Conservation (phyloP, 805 yeast species). For the Sugiyamaella lignohabitans region DNA sequence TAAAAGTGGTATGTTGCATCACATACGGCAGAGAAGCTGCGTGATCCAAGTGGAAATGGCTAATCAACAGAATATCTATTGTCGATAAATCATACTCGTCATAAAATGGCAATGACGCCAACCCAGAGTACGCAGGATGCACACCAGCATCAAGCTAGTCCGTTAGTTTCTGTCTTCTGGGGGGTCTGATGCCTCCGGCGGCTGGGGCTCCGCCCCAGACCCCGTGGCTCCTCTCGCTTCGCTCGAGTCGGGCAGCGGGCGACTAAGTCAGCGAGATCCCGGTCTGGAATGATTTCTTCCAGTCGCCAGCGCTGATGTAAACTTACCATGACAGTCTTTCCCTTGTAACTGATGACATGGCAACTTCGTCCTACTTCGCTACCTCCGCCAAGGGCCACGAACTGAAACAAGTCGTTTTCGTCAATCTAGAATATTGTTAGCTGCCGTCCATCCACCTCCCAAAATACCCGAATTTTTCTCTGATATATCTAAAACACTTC, state of each 20-base stretch:
- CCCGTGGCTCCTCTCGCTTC: neutral
- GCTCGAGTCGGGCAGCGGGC: no score
- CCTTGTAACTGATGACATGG: slow-evolving; percentile 85
- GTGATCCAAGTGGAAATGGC: slow-evolving; percentile 96
- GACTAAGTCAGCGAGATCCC: no score
- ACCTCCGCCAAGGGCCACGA: slow-evolving; percentile 95
- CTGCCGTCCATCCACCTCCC: no score
- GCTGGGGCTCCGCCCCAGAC: neutral
- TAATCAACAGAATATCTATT: slow-evolving; percentile 77
- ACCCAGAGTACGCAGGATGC: slow-evolving; percentile 90
- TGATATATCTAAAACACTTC: neutral
- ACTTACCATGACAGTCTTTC: slow-evolving; percentile 75
- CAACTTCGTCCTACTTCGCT: slow-evolving; percentile 97
- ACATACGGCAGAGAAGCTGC: slow-evolving; percentile 98
- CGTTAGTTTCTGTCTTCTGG: slow-evolving; percentile 7
- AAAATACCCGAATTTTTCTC: no score
- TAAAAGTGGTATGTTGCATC: slow-evolving; percentile 92
- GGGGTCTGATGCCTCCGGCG: neutral
- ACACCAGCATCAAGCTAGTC: slow-evolving; percentile 81
- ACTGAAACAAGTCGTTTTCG: slow-evolving; percentile 43
- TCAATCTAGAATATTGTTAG: neutral
- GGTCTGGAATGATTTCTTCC: no score
- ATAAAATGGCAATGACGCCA: slow-evolving; percentile 87
- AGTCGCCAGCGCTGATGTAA: slow-evolving; percentile 9
- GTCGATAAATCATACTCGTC: slow-evolving; percentile 89